Evolutionary conservation across 495 filamentous ascomycete genomes (phyloP).

Genomic region (Aspergillus campestris): DNA sequence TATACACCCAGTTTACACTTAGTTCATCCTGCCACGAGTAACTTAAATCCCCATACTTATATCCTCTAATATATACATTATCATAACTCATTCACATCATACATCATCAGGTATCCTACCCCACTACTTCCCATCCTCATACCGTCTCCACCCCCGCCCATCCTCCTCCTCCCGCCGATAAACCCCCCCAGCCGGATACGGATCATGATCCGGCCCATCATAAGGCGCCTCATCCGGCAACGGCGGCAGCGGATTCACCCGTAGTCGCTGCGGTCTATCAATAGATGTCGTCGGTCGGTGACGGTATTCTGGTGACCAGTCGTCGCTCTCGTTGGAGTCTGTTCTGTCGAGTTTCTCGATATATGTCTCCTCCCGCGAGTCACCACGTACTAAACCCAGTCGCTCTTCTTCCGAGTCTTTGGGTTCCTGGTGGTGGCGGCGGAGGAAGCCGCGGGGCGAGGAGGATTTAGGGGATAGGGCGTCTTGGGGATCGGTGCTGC

Average conservation of each 20-base stretch:
- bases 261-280: slow-evolving; percentile 3
- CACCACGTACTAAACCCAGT: slow-evolving; percentile 77
- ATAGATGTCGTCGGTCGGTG: too few species aligned
- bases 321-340: slow-evolving; percentile 17
- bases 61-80: too few species aligned
- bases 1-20: too few species aligned
- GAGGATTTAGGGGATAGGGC: slow-evolving; percentile 17
- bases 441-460: slow-evolving; percentile 28
- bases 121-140: too few species aligned
- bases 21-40: too few species aligned
- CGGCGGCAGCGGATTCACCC: slow-evolving; percentile 13
- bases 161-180: too few species aligned
- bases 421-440: slow-evolving; percentile 36
- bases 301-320: background rate
- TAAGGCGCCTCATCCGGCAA: slow-evolving; percentile 12
- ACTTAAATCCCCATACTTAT: too few species aligned
- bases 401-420: slow-evolving; percentile 75
- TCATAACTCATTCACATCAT: slow-evolving; percentile 12
- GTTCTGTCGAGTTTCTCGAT: slow-evolving; percentile 26
- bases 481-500: slow-evolving; percentile 13
- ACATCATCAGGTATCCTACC: slow-evolving; percentile 8
- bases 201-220: slow-evolving; percentile 5
- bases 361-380: slow-evolving; percentile 36
- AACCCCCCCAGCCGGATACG: background rate
- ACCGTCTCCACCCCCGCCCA: too few species aligned